phyloP scores from a whole-genome alignment of 139 green algal species.

The Chlorella vulgaris region DNA sequence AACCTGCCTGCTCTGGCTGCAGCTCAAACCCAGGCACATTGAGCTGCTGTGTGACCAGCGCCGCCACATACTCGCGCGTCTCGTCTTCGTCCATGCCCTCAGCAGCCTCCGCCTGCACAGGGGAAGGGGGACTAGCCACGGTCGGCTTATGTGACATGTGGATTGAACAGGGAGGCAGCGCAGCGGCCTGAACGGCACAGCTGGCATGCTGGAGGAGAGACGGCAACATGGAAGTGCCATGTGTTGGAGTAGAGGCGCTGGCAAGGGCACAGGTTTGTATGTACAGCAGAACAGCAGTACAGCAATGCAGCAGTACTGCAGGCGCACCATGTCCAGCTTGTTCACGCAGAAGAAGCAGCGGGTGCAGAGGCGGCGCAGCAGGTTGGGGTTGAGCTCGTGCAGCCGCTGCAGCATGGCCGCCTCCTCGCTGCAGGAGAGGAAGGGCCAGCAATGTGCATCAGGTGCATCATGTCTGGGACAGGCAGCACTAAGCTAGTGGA shows the following conservation, averaged over 20 bases:
- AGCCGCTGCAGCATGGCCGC: conserved; percentile 63
- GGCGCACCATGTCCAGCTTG: conserved; percentile 50
- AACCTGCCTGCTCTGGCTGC: conserved; percentile 61
- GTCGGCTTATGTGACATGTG: too few relatives aligned
- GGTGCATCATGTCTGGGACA: too few relatives aligned
- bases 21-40: conserved; percentile 42
- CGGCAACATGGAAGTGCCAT: too few relatives aligned
- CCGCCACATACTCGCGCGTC: conserved; percentile 55
- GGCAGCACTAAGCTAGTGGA: too few relatives aligned
- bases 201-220: too few relatives aligned
- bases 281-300: background rate
- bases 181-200: background rate
- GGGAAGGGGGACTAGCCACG: too few relatives aligned
- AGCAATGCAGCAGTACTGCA: background rate
- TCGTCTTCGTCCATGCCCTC: conserved; percentile 64
- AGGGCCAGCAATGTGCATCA: background rate
- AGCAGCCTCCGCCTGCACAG: conserved; percentile 26
- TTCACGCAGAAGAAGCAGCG: conserved; percentile 56
- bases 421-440: conserved; percentile 54
- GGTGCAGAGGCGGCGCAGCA: conserved; percentile 49
- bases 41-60: conserved; percentile 50
- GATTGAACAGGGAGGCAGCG: background rate
- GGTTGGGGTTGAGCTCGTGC: conserved; percentile 66
- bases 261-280: too few relatives aligned
- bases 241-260: too few relatives aligned